Percentiles rank a stretch among this genome's conserved stretches.
These are phyloP conservation scores for Solanum raphanifolium DNA, from an alignment of 257 asterid genomes.

Conservation along the genomic window DNA sequence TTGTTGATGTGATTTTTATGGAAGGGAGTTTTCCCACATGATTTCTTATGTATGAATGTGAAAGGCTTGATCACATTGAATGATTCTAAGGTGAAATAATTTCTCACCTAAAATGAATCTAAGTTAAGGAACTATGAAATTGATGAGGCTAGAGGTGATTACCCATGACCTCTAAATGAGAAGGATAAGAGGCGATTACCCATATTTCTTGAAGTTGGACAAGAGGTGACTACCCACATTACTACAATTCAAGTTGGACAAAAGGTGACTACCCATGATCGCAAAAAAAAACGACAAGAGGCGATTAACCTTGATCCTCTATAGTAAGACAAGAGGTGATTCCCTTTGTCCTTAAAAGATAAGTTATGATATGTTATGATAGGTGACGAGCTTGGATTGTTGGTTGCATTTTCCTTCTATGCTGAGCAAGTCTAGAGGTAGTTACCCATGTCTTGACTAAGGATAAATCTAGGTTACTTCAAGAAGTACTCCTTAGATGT, in stretches of 20 bases:
- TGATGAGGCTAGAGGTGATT: background rate
- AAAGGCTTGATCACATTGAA: background rate
- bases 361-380: no score
- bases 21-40: background rate
- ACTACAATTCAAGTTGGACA: background rate
- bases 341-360: background rate
- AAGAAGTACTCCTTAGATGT: background rate
- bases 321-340: background rate
- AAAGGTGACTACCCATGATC: background rate
- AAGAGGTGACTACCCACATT: background rate
- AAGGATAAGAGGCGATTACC: background rate
- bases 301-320: background rate
- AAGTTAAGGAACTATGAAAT: background rate
- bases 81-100: background rate
- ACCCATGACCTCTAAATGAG: background rate
- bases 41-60: background rate
- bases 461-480: background rate
- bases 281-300: background rate
- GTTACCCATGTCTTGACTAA: background rate
- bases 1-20: background rate
- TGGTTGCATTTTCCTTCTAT: background rate
- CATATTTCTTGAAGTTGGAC: background rate
- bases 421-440: background rate
- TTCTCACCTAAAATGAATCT: background rate
- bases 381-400: background rate